A percentile compares a stretch with the other conserved stretches of the same genome.
Evolutionary conservation across 192 early-diverging fungal species (phyloP).

Genomic region (Rhizoclosmatium sp.): DNA sequence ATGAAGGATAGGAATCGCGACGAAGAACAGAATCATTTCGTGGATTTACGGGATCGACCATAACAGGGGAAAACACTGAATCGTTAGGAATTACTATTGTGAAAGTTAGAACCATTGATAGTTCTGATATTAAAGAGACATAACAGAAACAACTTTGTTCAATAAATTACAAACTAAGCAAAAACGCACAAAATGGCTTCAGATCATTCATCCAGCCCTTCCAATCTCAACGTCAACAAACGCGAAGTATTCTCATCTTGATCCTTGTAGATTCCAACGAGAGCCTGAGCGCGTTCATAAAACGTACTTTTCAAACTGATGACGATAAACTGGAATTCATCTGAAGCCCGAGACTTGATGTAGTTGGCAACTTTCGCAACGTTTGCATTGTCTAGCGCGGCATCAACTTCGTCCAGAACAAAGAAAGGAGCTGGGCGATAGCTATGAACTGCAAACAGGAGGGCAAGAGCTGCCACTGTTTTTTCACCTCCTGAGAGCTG

Average conservation of each 20-base stretch:
- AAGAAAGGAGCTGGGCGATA: slow-evolving; percentile 98
- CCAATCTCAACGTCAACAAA: slow-evolving; percentile 73
- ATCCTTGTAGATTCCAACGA: slow-evolving; percentile 97
- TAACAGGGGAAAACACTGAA: too few relatives aligned
- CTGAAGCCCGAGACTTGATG: slow-evolving; percentile 74
- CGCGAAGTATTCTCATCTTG: slow-evolving; percentile 82
- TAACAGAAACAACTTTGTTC: too few relatives aligned
- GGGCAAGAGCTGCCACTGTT: slow-evolving; percentile 94
- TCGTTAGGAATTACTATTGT: too few relatives aligned
- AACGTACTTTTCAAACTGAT: slow-evolving; percentile 95
- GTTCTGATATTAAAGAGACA: too few relatives aligned
- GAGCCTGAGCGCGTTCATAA: slow-evolving; percentile 89
- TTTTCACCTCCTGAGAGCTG: slow-evolving; percentile 99
- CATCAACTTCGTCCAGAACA: slow-evolving; percentile 99
- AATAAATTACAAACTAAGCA: too few relatives aligned
- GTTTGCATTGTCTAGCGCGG: slow-evolving; percentile 96
- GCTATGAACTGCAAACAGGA: slow-evolving; percentile 95
- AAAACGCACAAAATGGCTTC: too few relatives aligned
- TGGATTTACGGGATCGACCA: too few relatives aligned
- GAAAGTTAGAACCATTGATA: too few relatives aligned
- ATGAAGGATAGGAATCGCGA: too few relatives aligned
- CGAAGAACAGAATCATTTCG: too few relatives aligned
- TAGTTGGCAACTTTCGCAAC: slow-evolving; percentile 93
- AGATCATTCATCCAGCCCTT: slow-evolving; percentile 25
- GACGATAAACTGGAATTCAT: slow-evolving; percentile 92